Evolutionary conservation across 1,139 yeast genomes (phyloP), one percentile per base, ranked within the genome.

Genomic region (Nadsonia starkeyi-henricii): DNA sequence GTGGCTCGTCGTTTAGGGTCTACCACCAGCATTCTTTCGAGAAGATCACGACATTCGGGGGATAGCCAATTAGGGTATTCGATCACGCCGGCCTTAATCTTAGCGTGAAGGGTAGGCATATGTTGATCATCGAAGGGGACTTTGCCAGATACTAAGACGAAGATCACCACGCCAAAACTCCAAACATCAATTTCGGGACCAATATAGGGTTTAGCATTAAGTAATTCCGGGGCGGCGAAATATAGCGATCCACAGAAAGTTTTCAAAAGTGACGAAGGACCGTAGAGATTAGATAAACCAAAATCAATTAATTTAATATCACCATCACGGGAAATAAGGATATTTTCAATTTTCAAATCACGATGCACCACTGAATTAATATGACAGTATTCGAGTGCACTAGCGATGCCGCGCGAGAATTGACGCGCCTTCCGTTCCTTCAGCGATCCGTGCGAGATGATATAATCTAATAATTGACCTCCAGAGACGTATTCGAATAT

Each of bases 121-220:
- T 85, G 81, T 61, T 86, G 94, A 62, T 93, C 98, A 64, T 93
- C 98, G 65, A 93, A 93, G 15, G 99, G 99, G 7, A 93, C 97
- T 62, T 88, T 89, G 48, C 99, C 99, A 63, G 96, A 89, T 2
- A 91, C 96, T 53, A 93, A 70, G 18, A 91, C 99, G 61, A 86
- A 91, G 41, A 93, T 68, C 0, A 91, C 96, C 45, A 91, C 96
- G 51, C 98, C 99, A 71, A 89, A 89, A 3, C 96, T 85, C 99
- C 99, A 91, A 28, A 91, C 82, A 62, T 91, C 99, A 46, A 93
- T 96, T 64, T 93, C 98, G 0, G 98, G 98, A 0, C 98, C 99
- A 37, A 77, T 72, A 60, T 93, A 93, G 0, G 96, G 96, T 55
- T 81, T 79, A 0, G 97, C 98, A 53, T 85, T 83, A 51, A 93